A percentile compares a stretch with the other conserved stretches of the same genome.
phyloP scores from a whole-genome alignment of 108 stramenopile genomes.

The Cyclotella kingstonii region DNA sequence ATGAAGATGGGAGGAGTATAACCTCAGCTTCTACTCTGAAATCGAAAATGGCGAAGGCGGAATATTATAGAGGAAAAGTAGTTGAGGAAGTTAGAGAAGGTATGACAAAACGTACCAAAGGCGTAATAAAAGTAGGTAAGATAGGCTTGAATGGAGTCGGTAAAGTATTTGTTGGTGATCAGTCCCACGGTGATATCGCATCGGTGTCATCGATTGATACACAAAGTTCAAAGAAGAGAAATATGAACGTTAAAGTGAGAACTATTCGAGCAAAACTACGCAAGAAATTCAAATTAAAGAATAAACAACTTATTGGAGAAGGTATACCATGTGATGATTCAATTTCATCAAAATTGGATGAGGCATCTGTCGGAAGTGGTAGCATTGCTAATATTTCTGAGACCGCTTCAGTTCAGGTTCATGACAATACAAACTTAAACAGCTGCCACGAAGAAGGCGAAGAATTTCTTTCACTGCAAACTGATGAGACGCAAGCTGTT shows the following conservation, averaged over 20 bases:
- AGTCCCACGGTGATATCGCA: conserved; percentile 2
- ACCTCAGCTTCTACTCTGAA: conserved; percentile 1
- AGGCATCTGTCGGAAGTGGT: conserved; percentile 24
- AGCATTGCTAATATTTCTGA: neutral
- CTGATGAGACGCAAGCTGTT: neutral
- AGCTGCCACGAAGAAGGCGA: conserved; percentile 8
- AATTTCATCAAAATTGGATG: neutral
- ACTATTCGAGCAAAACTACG: conserved; percentile 6
- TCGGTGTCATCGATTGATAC: neutral
- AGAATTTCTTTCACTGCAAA: neutral
- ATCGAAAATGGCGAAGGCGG: conserved; percentile 26
- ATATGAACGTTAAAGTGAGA: neutral
- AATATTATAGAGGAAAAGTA: conserved; percentile 32
- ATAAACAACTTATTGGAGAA: neutral
- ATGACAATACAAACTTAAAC: too few species aligned
- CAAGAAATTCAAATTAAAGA: conserved; percentile 8
- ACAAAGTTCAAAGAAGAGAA: conserved; percentile 1
- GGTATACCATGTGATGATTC: conserved; percentile 10
- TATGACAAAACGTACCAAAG: conserved; percentile 10
- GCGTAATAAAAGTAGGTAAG: neutral
- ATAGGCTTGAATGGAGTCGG: conserved; percentile 9
- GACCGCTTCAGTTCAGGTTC: neutral
- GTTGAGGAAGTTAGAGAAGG: conserved; percentile 25
- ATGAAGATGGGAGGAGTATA: conserved; percentile 10
- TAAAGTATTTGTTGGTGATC: conserved; percentile 1